Conservation (phyloP, 345 rosid species). For the Euphorbia lathyris region DNA sequence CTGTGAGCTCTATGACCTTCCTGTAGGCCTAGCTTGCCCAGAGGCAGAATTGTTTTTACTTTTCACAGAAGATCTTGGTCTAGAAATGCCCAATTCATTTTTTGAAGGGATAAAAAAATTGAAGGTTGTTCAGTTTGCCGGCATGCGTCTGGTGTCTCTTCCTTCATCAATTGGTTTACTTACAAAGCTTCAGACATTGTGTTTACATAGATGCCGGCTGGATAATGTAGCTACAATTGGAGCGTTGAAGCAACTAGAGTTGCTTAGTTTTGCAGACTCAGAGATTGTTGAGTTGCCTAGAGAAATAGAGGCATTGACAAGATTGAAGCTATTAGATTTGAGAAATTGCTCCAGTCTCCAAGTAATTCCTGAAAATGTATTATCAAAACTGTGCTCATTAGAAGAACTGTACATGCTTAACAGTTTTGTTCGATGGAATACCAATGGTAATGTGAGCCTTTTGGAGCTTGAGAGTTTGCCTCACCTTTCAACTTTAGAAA, state of each 20-base stretch:
- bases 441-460: slow-evolving; percentile 15
- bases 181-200: slow-evolving; percentile 8
- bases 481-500: slow-evolving; percentile 12
- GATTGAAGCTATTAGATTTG: slow-evolving; percentile 27
- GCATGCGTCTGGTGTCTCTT: background rate
- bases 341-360: slow-evolving; percentile 16
- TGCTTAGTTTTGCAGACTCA: slow-evolving; percentile 27
- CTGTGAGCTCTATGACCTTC: background rate
- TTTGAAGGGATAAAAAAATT: background rate
- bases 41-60: background rate
- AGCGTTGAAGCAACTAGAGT: slow-evolving; percentile 23
- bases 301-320: slow-evolving; percentile 20
- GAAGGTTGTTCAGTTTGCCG: slow-evolving; percentile 3
- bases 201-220: background rate
- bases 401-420: slow-evolving; percentile 28
- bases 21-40: slow-evolving; percentile 1
- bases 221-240: background rate
- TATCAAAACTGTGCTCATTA: slow-evolving; percentile 20
- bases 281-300: slow-evolving; percentile 20
- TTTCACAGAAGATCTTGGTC: background rate
- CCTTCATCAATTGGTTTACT: slow-evolving; percentile 1
- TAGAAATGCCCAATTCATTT: background rate
- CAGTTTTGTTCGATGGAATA: slow-evolving; percentile 30
- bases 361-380: slow-evolving; percentile 26
- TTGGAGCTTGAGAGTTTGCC: slow-evolving; percentile 21